phyloP scores from a whole-genome alignment of 345 rosid genomes.

The Gossypium anomalum region DNA sequence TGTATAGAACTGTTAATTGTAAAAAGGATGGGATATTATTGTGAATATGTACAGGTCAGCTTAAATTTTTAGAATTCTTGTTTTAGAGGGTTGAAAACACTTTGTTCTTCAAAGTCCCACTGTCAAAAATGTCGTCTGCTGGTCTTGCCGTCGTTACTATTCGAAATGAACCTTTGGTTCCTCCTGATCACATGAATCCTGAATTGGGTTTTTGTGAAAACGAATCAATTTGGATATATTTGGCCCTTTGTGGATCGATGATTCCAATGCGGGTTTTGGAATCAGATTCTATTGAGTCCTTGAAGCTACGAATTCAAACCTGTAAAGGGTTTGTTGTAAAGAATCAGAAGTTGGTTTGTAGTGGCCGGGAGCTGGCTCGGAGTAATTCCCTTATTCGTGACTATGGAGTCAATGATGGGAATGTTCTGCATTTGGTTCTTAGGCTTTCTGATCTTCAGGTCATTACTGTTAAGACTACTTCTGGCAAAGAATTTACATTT shows the following conservation, averaged over 20 bases:
- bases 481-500: conserved; percentile 56
- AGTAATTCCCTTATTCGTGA: conserved; percentile 64
- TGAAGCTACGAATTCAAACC: conserved; percentile 65
- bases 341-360: conserved; percentile 69
- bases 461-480: conserved; percentile 49
- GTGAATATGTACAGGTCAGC: conserved; percentile 19
- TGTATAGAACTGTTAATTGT: not conserved
- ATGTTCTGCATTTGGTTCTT: conserved; percentile 70
- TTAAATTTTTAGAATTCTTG: not conserved
- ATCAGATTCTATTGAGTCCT: conserved; percentile 63
- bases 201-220: conserved; percentile 19
- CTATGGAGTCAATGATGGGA: conserved; percentile 63
- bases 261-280: conserved; percentile 54
- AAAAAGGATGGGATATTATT: conserved; percentile 8
- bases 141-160: conserved; percentile 45
- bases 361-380: conserved; percentile 64
- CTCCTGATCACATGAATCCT: conserved; percentile 24
- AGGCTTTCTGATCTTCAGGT: conserved; percentile 68
- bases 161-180: conserved; percentile 32
- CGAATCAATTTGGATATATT: conserved; percentile 52
- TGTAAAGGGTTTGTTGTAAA: conserved; percentile 61
- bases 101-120: not conserved
- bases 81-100: not conserved
- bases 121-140: conserved; percentile 43
- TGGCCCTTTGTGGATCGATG: conserved; percentile 32